phyloP scores from a whole-genome alignment of 352 stramenopile genomes.

The Phytophthora palmivora region DNA sequence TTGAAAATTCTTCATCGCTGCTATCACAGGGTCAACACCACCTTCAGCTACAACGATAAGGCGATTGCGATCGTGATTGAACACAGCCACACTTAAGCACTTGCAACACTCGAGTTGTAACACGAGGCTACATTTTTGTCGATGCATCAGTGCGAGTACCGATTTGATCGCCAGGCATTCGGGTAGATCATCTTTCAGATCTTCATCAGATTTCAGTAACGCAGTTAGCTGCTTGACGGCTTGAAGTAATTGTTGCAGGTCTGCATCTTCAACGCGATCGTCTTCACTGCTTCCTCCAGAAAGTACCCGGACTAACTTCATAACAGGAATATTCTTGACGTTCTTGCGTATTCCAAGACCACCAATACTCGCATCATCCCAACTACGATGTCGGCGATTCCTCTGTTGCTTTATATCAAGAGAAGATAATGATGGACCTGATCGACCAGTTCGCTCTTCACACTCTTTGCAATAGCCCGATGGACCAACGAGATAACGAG shows the following conservation, averaged over 20 bases:
- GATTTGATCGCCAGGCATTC: constrained; percentile 67
- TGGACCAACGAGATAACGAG: constrained; percentile 59
- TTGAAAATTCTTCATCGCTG: constrained; percentile 67
- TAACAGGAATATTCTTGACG: constrained; percentile 49
- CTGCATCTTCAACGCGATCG: constrained; percentile 10
- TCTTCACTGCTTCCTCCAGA: constrained; percentile 25
- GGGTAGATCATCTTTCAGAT: constrained; percentile 82
- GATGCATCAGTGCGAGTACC: constrained; percentile 69
- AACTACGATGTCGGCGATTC: constrained; percentile 57
- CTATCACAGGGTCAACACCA: constrained; percentile 59
- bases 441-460: constrained; percentile 35
- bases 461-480: constrained; percentile 77
- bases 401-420: constrained; percentile 17
- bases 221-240: constrained; percentile 55
- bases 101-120: constrained; percentile 83
- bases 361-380: constrained; percentile 43
- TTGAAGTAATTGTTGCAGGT: constrained; percentile 43
- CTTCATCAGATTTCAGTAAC: constrained; percentile 57
- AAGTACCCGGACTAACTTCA: constrained; percentile 50
- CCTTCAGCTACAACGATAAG: constrained; percentile 75
- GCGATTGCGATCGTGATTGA: constrained; percentile 82
- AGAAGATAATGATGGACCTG: constrained; percentile 1
- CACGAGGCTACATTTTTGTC: constrained; percentile 51
- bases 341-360: constrained; percentile 38
- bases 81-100: constrained; percentile 79